phyloP scores from a whole-genome alignment of 1,139 yeast species.

The Insectozyma bohioensis region DNA sequence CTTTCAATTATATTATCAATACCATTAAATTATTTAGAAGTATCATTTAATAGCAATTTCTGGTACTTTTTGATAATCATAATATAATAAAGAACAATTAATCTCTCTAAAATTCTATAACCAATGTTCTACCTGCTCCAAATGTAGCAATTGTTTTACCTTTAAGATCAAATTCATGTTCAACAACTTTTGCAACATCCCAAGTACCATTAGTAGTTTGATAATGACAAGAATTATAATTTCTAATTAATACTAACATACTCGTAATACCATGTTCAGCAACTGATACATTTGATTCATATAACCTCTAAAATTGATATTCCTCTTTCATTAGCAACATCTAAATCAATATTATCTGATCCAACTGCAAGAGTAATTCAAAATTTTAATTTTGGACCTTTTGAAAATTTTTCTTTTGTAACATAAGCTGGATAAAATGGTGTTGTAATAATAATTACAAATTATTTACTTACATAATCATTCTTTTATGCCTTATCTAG shows the following conservation, averaged over 20 bases:
- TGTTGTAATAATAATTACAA: slow-evolving; percentile 74
- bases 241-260: slow-evolving; percentile 68
- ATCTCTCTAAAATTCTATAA: slow-evolving; percentile 69
- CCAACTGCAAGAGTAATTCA: slow-evolving; percentile 85
- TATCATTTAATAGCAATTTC: slow-evolving; percentile 51
- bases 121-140: slow-evolving; percentile 87
- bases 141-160: slow-evolving; percentile 76
- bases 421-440: slow-evolving; percentile 86
- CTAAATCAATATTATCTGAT: slow-evolving; percentile 75
- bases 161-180: slow-evolving; percentile 72
- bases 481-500: too few species aligned
- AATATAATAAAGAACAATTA: slow-evolving; percentile 72
- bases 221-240: slow-evolving; percentile 77
- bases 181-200: slow-evolving; percentile 80
- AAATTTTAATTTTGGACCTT: slow-evolving; percentile 72
- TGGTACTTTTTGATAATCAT: slow-evolving; percentile 72
- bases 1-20: slow-evolving; percentile 50
- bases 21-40: slow-evolving; percentile 39
- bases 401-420: slow-evolving; percentile 61
- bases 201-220: slow-evolving; percentile 62
- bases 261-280: slow-evolving; percentile 83
- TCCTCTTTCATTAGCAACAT: slow-evolving; percentile 63
- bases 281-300: slow-evolving; percentile 80
- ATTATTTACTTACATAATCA: too few species aligned
- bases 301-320: slow-evolving; percentile 78